Conservation (phyloP, 345 rosid species). For the Populus tremula region DNA sequence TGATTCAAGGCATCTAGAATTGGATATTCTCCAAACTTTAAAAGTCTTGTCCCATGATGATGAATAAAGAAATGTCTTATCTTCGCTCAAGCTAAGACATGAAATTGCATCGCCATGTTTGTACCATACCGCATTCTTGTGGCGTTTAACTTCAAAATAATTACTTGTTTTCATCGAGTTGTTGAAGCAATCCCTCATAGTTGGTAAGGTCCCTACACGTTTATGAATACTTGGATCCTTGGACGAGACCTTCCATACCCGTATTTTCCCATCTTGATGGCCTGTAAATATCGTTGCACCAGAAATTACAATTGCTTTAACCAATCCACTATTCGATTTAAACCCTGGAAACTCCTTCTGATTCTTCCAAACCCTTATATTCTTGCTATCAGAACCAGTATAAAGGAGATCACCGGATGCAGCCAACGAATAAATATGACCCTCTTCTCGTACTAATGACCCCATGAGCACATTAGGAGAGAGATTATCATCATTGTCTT, state of each 20-base stretch:
- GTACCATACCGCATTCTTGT: slow-evolving; percentile 45
- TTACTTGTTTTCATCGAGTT: slow-evolving; percentile 57
- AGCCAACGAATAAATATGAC: slow-evolving; percentile 83
- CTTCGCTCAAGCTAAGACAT: slow-evolving; percentile 70
- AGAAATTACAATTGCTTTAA: slow-evolving; percentile 69
- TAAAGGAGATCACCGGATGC: slow-evolving; percentile 62
- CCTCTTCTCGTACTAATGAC: slow-evolving; percentile 79
- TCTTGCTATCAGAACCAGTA: slow-evolving; percentile 88
- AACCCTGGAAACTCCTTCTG: slow-evolving; percentile 71
- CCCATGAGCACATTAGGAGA: slow-evolving; percentile 62
- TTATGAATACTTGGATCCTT: slow-evolving; percentile 46
- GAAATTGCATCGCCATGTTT: slow-evolving; percentile 80
- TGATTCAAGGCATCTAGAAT: slow-evolving; percentile 72
- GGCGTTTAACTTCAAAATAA: slow-evolving; percentile 49
- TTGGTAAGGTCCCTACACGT: slow-evolving; percentile 70
- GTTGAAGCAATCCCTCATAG: slow-evolving; percentile 50
- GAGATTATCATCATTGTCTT: not conserved
- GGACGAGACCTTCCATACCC: slow-evolving; percentile 66
- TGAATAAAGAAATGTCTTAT: slow-evolving; percentile 52
- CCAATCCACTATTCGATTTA: slow-evolving; percentile 79
- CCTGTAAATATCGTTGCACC: slow-evolving; percentile 68
- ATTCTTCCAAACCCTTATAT: slow-evolving; percentile 84
- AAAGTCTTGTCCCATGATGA: slow-evolving; percentile 91
- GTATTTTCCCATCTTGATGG: slow-evolving; percentile 89
- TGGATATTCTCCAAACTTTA: slow-evolving; percentile 74